phyloP scores from a whole-genome alignment of 306 rosid species.

The Canavalia gladiata region DNA sequence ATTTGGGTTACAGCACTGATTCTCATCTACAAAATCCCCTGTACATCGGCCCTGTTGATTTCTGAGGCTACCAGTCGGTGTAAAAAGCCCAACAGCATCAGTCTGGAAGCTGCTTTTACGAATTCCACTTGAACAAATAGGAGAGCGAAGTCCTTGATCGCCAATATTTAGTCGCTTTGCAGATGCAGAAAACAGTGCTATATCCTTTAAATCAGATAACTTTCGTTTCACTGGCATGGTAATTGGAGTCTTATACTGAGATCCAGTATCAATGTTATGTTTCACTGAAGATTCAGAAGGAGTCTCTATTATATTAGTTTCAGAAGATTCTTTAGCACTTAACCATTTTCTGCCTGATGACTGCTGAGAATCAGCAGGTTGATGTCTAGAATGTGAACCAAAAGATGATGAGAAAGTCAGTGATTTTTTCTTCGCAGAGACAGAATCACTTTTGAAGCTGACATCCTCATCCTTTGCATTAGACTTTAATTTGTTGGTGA shows the following conservation, averaged over 20 bases:
- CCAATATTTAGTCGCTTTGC: conserved; percentile 73
- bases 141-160: conserved; percentile 86
- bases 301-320: conserved; percentile 55
- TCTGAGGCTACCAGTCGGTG: conserved; percentile 67
- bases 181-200: conserved; percentile 59
- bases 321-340: conserved; percentile 64
- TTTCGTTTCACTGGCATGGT: conserved; percentile 80
- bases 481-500: conserved; percentile 66
- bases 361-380: conserved; percentile 59
- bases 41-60: conserved; percentile 65
- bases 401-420: conserved; percentile 77
- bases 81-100: conserved; percentile 68
- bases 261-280: conserved; percentile 67
- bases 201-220: conserved; percentile 77
- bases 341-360: conserved; percentile 56
- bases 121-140: conserved; percentile 61
- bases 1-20: conserved; percentile 57
- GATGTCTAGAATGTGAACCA: conserved; percentile 70
- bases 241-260: conserved; percentile 77
- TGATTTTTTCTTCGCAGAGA: conserved; percentile 73
- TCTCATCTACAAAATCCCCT: conserved; percentile 73
- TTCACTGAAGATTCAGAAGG: conserved; percentile 58
- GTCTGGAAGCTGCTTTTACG: conserved; percentile 64
- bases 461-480: conserved; percentile 69
- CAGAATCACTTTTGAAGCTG: conserved; percentile 58